Conservation (phyloP, 2,329 filamentous ascomycete genomes). For the Fusarium nanum region DNA sequence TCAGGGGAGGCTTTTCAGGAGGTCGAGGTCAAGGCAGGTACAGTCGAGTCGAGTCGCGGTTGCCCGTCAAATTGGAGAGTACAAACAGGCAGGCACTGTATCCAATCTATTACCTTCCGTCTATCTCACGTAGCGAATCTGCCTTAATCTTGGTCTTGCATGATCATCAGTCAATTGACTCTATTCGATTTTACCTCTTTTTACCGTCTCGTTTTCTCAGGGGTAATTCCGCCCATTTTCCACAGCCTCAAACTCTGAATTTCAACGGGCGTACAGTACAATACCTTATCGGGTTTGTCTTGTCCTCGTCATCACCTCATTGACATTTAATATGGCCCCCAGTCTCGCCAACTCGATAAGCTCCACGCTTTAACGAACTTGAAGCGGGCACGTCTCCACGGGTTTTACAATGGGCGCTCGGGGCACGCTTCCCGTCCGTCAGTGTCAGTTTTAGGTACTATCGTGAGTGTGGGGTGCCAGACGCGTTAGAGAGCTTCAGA, state of each 20-base stretch:
- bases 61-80: slow-evolving; percentile 28
- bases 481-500: slow-evolving; percentile 11
- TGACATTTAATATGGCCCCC: slow-evolving; percentile 4
- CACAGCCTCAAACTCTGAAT: slow-evolving; percentile 17
- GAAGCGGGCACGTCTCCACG: slow-evolving; percentile 31
- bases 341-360: slow-evolving; percentile 27
- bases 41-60: slow-evolving; percentile 16
- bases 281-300: not conserved
- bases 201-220: slow-evolving; percentile 18
- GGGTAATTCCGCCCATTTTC: slow-evolving; percentile 16
- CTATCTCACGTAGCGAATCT: slow-evolving; percentile 21
- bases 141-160: slow-evolving; percentile 28
- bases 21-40: slow-evolving; percentile 26
- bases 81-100: slow-evolving; percentile 6
- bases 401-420: slow-evolving; percentile 27
- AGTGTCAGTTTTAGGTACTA: slow-evolving; percentile 8
- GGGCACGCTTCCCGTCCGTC: slow-evolving; percentile 31
- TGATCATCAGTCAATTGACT: slow-evolving; percentile 40
- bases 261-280: slow-evolving; percentile 4
- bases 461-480: slow-evolving; percentile 38
- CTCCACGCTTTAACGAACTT: slow-evolving; percentile 33
- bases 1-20: slow-evolving; percentile 40
- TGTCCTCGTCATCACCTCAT: not conserved
- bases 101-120: slow-evolving; percentile 13
- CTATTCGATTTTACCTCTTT: slow-evolving; percentile 1